phyloP scores from a whole-genome alignment of 2,329 filamentous ascomycete genomes.

The Lasiodiplodia theobromae region DNA sequence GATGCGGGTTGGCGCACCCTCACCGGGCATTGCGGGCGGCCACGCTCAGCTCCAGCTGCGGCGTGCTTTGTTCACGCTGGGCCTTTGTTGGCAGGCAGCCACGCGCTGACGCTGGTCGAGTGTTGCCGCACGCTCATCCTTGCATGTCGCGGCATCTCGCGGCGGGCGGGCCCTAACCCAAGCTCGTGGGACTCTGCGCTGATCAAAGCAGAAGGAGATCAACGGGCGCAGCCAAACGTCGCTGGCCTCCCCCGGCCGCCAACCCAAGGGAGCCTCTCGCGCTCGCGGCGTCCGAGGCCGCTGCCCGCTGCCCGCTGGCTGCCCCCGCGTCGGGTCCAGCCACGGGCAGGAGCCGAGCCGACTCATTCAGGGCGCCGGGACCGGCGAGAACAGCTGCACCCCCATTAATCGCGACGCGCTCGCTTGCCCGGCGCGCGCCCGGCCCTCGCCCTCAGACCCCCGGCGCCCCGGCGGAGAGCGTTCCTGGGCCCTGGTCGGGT shows the following conservation, averaged over 20 bases:
- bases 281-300: neutral
- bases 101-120: constrained; percentile 21
- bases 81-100: constrained; percentile 26
- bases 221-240: constrained; percentile 10
- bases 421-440: constrained; percentile 20
- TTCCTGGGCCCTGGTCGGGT: constrained; percentile 13
- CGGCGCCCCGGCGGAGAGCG: constrained; percentile 17
- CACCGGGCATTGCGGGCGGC: neutral
- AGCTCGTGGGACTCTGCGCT: constrained; percentile 21
- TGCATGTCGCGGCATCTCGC: constrained; percentile 23
- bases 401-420: constrained; percentile 21
- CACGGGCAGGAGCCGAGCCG: constrained; percentile 11
- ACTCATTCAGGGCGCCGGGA: constrained; percentile 4
- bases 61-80: constrained; percentile 2
- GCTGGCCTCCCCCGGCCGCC: constrained; percentile 3
- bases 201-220: constrained; percentile 25
- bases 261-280: neutral
- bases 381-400: neutral
- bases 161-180: constrained; percentile 19
- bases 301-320: constrained; percentile 10
- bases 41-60: constrained; percentile 1
- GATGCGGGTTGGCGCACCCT: constrained; percentile 4
- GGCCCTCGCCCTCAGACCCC: constrained; percentile 11
- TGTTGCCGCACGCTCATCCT: constrained; percentile 20
- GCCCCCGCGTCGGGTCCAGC: constrained; percentile 4